Percentiles rank a stretch among this genome's conserved stretches.
Evolutionary conservation across 768 basidiomycete genomes (phyloP).

Genomic region (Fistulinella prunicolor): DNA sequence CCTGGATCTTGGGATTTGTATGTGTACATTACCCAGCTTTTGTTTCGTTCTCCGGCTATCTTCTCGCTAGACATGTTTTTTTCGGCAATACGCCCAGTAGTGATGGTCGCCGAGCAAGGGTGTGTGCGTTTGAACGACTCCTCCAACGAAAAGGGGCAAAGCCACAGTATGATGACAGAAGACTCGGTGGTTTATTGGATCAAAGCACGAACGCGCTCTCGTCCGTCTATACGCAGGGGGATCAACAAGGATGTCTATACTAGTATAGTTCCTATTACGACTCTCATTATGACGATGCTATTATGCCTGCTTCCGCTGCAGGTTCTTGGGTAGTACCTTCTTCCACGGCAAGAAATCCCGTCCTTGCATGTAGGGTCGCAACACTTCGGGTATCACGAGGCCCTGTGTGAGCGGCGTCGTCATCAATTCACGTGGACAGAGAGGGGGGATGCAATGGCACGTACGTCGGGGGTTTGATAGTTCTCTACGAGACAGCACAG

Average conservation of each 20-base stretch:
- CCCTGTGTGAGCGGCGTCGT: slow-evolving; percentile 63
- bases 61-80: slow-evolving; percentile 3
- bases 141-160: too few relatives aligned
- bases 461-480: slow-evolving; percentile 91
- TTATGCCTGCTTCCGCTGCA: slow-evolving; percentile 69
- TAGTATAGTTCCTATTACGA: too few relatives aligned
- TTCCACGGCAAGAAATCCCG: slow-evolving; percentile 85
- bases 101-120: too few relatives aligned
- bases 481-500: slow-evolving; percentile 98
- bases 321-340: slow-evolving; percentile 73
- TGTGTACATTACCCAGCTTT: slow-evolving; percentile 8
- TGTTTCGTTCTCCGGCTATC: background rate
- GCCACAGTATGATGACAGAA: too few relatives aligned
- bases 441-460: slow-evolving; percentile 19
- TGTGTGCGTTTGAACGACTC: too few relatives aligned
- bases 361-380: slow-evolving; percentile 95
- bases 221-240: too few relatives aligned
- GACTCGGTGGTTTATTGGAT: too few relatives aligned
- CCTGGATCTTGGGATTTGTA: slow-evolving; percentile 17
- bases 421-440: background rate
- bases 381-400: slow-evolving; percentile 81
- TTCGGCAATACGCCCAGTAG: slow-evolving; percentile 5
- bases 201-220: too few relatives aligned
- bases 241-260: too few relatives aligned
- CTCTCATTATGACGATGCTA: background rate